Base-by-base conservation (phyloP, 768 basidiomycete genomes). In the Auriscalpium orientale region DNA sequence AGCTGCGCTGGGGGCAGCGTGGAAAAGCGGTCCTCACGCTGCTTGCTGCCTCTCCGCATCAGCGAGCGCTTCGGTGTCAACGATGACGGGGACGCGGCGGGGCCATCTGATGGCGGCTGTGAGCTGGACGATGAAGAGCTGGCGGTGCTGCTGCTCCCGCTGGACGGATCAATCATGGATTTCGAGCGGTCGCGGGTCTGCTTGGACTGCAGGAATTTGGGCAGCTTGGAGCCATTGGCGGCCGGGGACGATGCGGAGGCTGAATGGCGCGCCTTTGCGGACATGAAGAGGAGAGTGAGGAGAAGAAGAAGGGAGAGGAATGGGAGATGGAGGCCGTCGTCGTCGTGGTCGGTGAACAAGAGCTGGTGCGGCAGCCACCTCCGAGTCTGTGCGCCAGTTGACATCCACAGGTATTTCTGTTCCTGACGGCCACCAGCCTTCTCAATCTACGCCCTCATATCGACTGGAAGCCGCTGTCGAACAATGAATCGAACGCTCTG, bases 121-220 rank as follows among this genome's bases (percentile, higher is more conserved):
- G 67, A 73, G 58, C 68, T 66, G 57, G 72, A 73, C 64, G 77
- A 76, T 48, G 74, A 70, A 36, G 77, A 75, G 58, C 75, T 76
- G 49, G 70, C 70, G 54, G 71, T 68, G 65, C 70, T 72, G 60
- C 68, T 63, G 54, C 71, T 70, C 53, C 67, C 67, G 38, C 68
- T 72, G 59, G 65, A 66, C 36, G 74, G 65, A 59, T 76, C 74
- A 55, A 69, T 65, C 66, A 77, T 68, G 21, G 83, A 81, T 70
- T 76, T 81, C 20, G 81, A 79, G 58, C 84, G 73, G 71, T 86
- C 85, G 46, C 84, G 77, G 35, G 69, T 66, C 64, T 80, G 77
- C 58, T 84, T 87, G 52, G 60, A 56, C 65, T 86, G 83, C 9
- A 88, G 74, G 63, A 88, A 85, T 66, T 79, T 85, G 65, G 84